Evolutionary conservation across 768 basidiomycete species (phyloP).

Genomic region (Tubosaeta brunneosetosa): DNA sequence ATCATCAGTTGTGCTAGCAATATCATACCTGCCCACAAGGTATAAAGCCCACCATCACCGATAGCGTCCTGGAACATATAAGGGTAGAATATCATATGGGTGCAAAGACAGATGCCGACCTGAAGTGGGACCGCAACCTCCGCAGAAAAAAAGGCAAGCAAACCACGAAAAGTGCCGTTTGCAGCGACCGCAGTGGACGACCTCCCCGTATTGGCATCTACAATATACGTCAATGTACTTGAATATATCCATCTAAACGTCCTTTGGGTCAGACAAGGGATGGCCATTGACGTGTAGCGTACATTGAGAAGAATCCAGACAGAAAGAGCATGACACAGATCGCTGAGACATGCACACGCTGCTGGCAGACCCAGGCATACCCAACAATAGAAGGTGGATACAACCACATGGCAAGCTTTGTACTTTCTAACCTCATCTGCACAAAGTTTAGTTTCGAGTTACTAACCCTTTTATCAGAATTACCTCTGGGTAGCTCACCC

Average conservation of each 20-base stretch:
- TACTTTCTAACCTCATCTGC: slow-evolving; percentile 74
- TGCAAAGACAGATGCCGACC: slow-evolving; percentile 9
- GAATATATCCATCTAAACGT: slow-evolving; percentile 54
- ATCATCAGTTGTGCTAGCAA: slow-evolving; percentile 50
- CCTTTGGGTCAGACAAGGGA: not conserved
- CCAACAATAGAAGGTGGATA: slow-evolving; percentile 58
- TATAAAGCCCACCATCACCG: slow-evolving; percentile 80
- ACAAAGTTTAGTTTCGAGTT: not conserved
- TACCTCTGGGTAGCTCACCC: slow-evolving; percentile 61
- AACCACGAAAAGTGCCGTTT: slow-evolving; percentile 73
- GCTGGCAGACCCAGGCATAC: slow-evolving; percentile 73
- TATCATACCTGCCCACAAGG: slow-evolving; percentile 59
- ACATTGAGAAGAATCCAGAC: slow-evolving; percentile 73
- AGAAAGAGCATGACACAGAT: slow-evolving; percentile 73
- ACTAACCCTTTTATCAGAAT: slow-evolving; percentile 5
- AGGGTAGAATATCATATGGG: no score
- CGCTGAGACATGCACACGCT: slow-evolving; percentile 60
- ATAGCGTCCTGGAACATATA: slow-evolving; percentile 46
- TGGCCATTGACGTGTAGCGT: slow-evolving; percentile 18
- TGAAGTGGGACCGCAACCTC: slow-evolving; percentile 78
- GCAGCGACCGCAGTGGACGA: slow-evolving; percentile 73
- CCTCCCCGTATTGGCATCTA: slow-evolving; percentile 80
- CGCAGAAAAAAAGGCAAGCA: slow-evolving; percentile 60
- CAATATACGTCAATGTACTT: slow-evolving; percentile 77
- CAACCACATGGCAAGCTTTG: slow-evolving; percentile 46